phyloP scores from a whole-genome alignment of 208 protist genomes.

The Angomonas deanei region DNA sequence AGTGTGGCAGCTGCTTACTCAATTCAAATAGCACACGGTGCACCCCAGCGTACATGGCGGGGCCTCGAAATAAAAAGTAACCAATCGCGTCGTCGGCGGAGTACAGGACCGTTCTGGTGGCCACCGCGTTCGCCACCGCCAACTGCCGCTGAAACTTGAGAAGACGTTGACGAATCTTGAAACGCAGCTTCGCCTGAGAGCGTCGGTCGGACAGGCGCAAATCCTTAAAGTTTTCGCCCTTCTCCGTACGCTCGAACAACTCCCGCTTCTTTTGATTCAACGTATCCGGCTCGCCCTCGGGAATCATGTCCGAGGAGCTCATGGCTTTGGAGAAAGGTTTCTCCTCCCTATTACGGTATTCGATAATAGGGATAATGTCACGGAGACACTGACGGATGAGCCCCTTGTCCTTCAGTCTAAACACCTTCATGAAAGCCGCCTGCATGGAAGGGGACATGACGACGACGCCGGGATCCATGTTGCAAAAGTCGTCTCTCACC shows the following conservation, averaged over 20 bases:
- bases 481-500: slow-evolving; percentile 81
- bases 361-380: slow-evolving; percentile 86
- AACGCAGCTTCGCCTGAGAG: slow-evolving; percentile 83
- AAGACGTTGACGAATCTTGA: slow-evolving; percentile 73
- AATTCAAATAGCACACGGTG: slow-evolving; percentile 86
- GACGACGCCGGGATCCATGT: slow-evolving; percentile 83
- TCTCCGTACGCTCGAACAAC: slow-evolving; percentile 76
- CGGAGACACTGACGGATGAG: slow-evolving; percentile 75
- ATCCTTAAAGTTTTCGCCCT: slow-evolving; percentile 65
- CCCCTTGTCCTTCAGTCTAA: slow-evolving; percentile 80
- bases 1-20: slow-evolving; percentile 82
- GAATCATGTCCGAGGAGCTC: slow-evolving; percentile 66
- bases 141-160: slow-evolving; percentile 85
- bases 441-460: slow-evolving; percentile 89
- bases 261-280: slow-evolving; percentile 87
- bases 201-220: slow-evolving; percentile 63
- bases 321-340: slow-evolving; percentile 29
- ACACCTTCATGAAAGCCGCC: slow-evolving; percentile 88
- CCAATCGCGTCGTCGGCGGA: slow-evolving; percentile 79
- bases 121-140: slow-evolving; percentile 73
- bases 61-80: slow-evolving; percentile 84
- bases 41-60: slow-evolving; percentile 86
- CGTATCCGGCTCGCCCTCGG: slow-evolving; percentile 78
- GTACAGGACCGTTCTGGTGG: slow-evolving; percentile 76
- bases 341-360: slow-evolving; percentile 83